These are phyloP conservation scores for Monascus purpureus DNA, from an alignment of 495 filamentous ascomycete genomes.

Conservation along the genomic window DNA sequence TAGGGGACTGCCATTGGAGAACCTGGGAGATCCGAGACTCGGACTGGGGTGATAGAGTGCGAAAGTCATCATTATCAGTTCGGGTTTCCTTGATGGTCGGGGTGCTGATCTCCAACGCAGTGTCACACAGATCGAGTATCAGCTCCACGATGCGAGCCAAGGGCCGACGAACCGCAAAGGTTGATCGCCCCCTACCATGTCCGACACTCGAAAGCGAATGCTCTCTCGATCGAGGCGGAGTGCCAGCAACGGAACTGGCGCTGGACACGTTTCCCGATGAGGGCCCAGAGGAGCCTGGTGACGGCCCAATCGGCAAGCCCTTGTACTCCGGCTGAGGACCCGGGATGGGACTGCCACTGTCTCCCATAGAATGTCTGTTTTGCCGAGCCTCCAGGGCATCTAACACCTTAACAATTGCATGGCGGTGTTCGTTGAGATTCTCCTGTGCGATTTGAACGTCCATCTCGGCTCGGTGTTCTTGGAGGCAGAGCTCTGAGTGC, in stretches of 20 bases:
- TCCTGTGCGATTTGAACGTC: constrained; percentile 94
- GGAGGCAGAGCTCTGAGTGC: constrained; percentile 88
- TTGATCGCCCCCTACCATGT: constrained; percentile 56
- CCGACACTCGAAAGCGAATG: constrained; percentile 57
- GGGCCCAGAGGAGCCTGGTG: constrained; percentile 29
- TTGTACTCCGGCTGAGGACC: constrained; percentile 72
- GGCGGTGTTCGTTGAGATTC: constrained; percentile 81
- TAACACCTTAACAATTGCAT: constrained; percentile 88
- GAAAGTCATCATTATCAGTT: constrained; percentile 51
- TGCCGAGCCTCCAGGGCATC: constrained; percentile 80
- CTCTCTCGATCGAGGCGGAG: constrained; percentile 63
- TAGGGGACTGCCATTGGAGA: constrained; percentile 86
- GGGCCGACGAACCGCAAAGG: constrained; percentile 76
- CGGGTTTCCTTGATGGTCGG: constrained; percentile 76
- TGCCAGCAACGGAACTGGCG: constrained; percentile 55
- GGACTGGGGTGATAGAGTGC: constrained; percentile 88
- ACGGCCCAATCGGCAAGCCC: constrained; percentile 72
- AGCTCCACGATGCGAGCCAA: constrained; percentile 87
- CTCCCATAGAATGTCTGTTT: constrained; percentile 45
- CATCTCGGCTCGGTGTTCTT: constrained; percentile 94
- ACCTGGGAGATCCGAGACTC: constrained; percentile 88
- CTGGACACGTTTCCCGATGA: constrained; percentile 49
- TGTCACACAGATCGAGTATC: constrained; percentile 89
- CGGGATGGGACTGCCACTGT: constrained; percentile 38
- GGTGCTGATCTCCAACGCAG: constrained; percentile 84